phyloP scores from a whole-genome alignment of 1,284 basidiomycete species.

The Tilletia setariae region DNA sequence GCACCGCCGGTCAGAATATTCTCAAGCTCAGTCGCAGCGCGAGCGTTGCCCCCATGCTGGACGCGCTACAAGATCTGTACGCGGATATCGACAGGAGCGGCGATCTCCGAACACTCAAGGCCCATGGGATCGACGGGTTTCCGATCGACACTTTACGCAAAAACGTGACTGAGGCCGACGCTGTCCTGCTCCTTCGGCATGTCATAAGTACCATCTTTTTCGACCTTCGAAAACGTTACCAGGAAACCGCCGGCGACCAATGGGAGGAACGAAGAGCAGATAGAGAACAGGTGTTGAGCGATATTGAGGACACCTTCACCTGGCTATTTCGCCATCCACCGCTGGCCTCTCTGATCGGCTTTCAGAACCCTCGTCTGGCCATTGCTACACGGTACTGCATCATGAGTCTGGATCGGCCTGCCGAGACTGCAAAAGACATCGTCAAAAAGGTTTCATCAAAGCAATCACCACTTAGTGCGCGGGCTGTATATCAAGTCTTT shows the following conservation, averaged over 20 bases:
- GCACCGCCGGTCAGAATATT: not conserved
- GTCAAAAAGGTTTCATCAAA: not conserved
- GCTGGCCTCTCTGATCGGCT: conserved; percentile 6
- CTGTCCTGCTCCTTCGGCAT: not conserved
- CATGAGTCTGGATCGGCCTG: not conserved
- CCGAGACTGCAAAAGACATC: not conserved
- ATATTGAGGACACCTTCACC: not conserved
- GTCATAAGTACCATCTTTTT: not conserved
- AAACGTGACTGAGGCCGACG: not conserved
- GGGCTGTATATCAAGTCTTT: conserved; percentile 2
- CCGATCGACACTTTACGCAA: not conserved
- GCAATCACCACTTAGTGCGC: no score
- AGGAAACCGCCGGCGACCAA: not conserved
- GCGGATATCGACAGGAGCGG: not conserved
- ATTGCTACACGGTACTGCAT: not conserved
- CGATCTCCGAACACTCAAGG: not conserved
- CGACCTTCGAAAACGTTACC: not conserved
- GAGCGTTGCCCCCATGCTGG: not conserved
- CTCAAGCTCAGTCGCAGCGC: not conserved
- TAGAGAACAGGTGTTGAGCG: not conserved
- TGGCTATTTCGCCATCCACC: not conserved
- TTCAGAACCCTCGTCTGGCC: conserved; percentile 7
- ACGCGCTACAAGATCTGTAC: not conserved
- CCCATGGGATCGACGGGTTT: not conserved
- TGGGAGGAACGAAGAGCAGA: not conserved